Evolutionary conservation across 2,329 filamentous ascomycete species (phyloP).

Genomic region (Coniosporium tulheliwenetii): DNA sequence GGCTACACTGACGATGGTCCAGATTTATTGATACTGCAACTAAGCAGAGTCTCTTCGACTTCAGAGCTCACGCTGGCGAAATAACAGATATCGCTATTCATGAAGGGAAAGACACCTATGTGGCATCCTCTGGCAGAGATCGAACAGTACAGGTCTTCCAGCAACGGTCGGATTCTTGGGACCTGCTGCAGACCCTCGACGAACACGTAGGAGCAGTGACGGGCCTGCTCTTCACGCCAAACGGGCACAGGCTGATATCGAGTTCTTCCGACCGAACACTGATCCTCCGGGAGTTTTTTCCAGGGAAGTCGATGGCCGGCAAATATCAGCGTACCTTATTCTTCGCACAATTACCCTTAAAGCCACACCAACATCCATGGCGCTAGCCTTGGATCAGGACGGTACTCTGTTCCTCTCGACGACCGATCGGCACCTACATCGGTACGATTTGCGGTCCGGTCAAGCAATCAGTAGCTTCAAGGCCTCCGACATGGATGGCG

Average conservation of each 20-base stretch:
- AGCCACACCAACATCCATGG: constrained; percentile 74
- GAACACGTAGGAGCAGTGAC: constrained; percentile 83
- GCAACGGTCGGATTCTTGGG: constrained; percentile 41
- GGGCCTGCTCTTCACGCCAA: constrained; percentile 57
- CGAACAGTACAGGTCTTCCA: constrained; percentile 87
- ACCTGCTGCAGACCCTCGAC: constrained; percentile 77
- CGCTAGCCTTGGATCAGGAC: constrained; percentile 46
- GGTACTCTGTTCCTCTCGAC: constrained; percentile 43
- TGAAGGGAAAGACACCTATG: constrained; percentile 45
- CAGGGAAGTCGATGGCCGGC: constrained; percentile 42
- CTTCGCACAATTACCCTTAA: constrained; percentile 67
- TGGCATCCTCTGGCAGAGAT: constrained; percentile 77
- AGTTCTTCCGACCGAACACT: constrained; percentile 80
- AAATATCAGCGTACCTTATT: constrained; percentile 58
- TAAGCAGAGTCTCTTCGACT: constrained; percentile 48
- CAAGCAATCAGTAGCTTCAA: constrained; percentile 62
- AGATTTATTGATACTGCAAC: constrained; percentile 50
- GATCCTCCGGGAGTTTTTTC: constrained; percentile 64
- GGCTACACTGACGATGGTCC: not conserved
- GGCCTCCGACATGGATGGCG: constrained; percentile 62
- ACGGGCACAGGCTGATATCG: constrained; percentile 60
- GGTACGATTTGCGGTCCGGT: constrained; percentile 49
- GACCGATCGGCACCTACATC: constrained; percentile 44
- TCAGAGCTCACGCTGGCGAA: constrained; percentile 75
- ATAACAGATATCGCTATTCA: constrained; percentile 68